phyloP scores from a whole-genome alignment of 805 yeast genomes.

The Blastobotrys peoriensis region DNA sequence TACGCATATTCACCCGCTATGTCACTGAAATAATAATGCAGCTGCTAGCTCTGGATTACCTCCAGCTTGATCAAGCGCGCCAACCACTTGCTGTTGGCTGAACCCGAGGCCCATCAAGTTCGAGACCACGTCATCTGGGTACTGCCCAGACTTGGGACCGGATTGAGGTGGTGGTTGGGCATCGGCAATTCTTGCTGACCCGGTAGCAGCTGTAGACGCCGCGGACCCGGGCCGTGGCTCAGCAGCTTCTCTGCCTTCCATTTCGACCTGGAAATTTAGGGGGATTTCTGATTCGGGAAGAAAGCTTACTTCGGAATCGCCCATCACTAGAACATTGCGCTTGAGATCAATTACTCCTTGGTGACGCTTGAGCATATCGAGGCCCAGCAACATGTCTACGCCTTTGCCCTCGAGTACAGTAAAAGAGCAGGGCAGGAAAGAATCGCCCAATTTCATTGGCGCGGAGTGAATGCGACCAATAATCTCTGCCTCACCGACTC shows the following conservation, averaged over 20 bases:
- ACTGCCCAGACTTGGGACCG: conserved; percentile 3
- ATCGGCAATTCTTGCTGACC: conserved; percentile 20
- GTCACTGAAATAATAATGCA: conserved; percentile 53
- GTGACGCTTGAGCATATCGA: conserved; percentile 85
- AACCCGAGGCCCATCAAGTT: conserved; percentile 68
- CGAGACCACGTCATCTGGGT: conserved; percentile 34
- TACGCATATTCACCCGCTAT: too few species aligned
- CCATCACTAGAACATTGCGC: conserved; percentile 58
- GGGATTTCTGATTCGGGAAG: conserved; percentile 69
- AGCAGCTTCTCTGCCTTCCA: conserved; percentile 8
- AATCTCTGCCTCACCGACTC: conserved; percentile 79
- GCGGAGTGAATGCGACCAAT: conserved; percentile 85
- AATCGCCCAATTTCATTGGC: conserved; percentile 69
- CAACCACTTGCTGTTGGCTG: conserved; percentile 51
- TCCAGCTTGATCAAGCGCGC: conserved; percentile 57
- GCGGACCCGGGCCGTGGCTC: conserved; percentile 8
- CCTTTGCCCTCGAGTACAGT: conserved; percentile 55
- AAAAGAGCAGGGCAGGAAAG: conserved; percentile 60
- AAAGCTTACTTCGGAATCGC: conserved; percentile 67
- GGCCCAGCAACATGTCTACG: conserved; percentile 70
- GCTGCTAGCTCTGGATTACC: conserved; percentile 90
- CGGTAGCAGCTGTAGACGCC: conserved; percentile 21
- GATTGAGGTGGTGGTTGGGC: conserved; percentile 7
- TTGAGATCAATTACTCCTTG: conserved; percentile 75
- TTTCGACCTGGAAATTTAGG: conserved; percentile 26